Conservation (phyloP, 805 yeast genomes). For the Metschnikowia aberdeeniae region DNA sequence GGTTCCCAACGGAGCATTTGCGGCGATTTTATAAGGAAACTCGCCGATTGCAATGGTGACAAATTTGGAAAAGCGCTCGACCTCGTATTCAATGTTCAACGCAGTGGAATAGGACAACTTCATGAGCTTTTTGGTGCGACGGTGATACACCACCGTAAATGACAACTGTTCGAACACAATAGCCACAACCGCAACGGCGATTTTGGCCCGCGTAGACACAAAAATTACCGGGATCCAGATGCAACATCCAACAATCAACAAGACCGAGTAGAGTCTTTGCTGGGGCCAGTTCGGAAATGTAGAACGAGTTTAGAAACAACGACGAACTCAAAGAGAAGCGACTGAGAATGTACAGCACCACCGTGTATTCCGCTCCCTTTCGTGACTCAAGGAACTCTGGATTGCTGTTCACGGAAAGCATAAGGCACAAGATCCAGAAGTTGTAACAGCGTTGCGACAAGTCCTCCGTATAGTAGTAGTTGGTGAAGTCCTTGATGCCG, state of each 20-base stretch:
- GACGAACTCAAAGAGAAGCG: conserved; percentile 36
- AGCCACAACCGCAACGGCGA: conserved; percentile 41
- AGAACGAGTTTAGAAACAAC: conserved; percentile 40
- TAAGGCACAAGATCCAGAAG: conserved; percentile 48
- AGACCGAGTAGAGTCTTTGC: conserved; percentile 36
- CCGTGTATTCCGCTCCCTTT: conserved; percentile 38
- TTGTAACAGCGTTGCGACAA: conserved; percentile 49
- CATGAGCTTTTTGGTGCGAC: conserved; percentile 41
- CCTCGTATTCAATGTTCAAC: conserved; percentile 62
- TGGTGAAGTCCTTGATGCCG: conserved; percentile 61
- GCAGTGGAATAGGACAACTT: conserved; percentile 52
- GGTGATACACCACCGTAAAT: conserved; percentile 43
- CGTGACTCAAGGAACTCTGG: conserved; percentile 31
- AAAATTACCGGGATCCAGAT: conserved; percentile 54
- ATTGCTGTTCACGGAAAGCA: conserved; percentile 49
- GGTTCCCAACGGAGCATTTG: conserved; percentile 42
- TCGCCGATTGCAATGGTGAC: conserved; percentile 65
- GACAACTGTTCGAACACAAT: conserved; percentile 39
- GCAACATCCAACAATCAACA: conserved; percentile 30
- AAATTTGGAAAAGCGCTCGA: conserved; percentile 55
- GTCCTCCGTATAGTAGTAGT: conserved; percentile 61
- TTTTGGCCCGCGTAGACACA: conserved; percentile 41
- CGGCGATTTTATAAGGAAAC: conserved; percentile 51
- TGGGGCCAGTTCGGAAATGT: conserved; percentile 49
- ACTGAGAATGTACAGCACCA: conserved; percentile 47